These are phyloP conservation scores for Fraxinus quadrangulata DNA, from an alignment of 257 asterid species.

Conservation along the genomic window DNA sequence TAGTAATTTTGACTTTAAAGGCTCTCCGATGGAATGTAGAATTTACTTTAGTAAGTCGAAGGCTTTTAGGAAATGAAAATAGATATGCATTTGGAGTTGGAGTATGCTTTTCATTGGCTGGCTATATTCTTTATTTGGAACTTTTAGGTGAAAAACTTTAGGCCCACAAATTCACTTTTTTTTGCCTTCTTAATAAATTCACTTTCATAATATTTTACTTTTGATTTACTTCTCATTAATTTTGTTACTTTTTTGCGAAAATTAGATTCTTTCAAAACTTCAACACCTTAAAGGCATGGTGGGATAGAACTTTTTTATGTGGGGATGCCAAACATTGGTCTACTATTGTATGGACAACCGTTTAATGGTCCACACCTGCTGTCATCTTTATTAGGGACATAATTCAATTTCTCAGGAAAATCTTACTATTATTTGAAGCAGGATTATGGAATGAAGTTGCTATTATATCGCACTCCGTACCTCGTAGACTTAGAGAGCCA, in stretches of 20 bases:
- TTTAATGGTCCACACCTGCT: not conserved
- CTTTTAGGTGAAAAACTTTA: constrained; percentile 4
- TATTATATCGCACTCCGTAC: constrained; percentile 70
- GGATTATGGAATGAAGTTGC: constrained; percentile 70
- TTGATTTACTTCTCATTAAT: not conserved
- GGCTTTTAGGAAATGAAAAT: not conserved
- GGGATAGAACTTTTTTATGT: no score
- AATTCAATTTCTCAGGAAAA: not conserved
- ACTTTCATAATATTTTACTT: not conserved
- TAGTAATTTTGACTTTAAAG: not conserved
- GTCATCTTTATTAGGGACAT: not conserved
- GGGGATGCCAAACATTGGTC: not conserved
- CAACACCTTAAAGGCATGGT: no score
- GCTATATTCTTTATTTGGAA: constrained; percentile 6
- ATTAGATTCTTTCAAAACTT: not conserved
- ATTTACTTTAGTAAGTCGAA: constrained; percentile 6
- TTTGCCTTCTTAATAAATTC: no score
- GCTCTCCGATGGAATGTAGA: not conserved
- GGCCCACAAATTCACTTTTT: constrained; percentile 28
- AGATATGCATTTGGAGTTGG: not conserved
- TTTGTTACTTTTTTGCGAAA: not conserved
- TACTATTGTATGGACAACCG: not conserved
- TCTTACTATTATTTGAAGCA: constrained; percentile 21
- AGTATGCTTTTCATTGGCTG: constrained; percentile 10
- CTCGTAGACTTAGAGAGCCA: constrained; percentile 69